Evolutionary conservation across 2,329 filamentous ascomycete genomes (phyloP).

Genomic region (Emergomyces pasteurianus): DNA sequence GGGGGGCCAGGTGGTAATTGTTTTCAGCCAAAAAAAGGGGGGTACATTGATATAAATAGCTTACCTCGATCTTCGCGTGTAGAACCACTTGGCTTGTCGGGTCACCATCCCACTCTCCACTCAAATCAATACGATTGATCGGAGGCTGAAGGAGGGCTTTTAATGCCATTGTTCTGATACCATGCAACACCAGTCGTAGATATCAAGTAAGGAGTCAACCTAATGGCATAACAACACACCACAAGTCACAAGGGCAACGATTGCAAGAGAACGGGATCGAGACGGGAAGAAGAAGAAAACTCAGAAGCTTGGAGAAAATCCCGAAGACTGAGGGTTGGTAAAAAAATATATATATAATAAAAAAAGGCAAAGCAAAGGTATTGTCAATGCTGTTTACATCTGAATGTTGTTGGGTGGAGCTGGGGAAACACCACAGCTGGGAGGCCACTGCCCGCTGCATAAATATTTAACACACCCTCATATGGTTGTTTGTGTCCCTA

Average conservation of each 20-base stretch:
- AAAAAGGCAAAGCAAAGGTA: not conserved
- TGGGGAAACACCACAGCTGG: not conserved
- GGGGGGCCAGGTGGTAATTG: not conserved
- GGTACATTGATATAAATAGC: not conserved
- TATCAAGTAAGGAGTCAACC: too few species aligned
- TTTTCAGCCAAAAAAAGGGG: too few species aligned
- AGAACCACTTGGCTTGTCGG: slow-evolving; percentile 15
- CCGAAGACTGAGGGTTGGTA: not conserved
- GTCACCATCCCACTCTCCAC: slow-evolving; percentile 22
- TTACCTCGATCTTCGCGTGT: slow-evolving; percentile 21
- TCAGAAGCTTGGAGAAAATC: not conserved
- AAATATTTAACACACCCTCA: not conserved
- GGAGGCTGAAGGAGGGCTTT: not conserved
- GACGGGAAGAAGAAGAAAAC: not conserved
- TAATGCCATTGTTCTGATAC: not conserved
- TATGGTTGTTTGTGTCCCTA: not conserved
- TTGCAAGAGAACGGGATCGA: not conserved
- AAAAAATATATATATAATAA: too few species aligned
- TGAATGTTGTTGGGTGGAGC: not conserved
- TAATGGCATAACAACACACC: not conserved
- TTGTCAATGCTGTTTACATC: not conserved
- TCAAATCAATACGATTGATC: slow-evolving; percentile 20
- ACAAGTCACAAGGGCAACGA: not conserved
- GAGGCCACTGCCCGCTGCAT: not conserved
- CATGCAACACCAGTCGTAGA: too few species aligned